Conservation (phyloP, 352 stramenopile genomes). For the Ophiocytium majus region DNA sequence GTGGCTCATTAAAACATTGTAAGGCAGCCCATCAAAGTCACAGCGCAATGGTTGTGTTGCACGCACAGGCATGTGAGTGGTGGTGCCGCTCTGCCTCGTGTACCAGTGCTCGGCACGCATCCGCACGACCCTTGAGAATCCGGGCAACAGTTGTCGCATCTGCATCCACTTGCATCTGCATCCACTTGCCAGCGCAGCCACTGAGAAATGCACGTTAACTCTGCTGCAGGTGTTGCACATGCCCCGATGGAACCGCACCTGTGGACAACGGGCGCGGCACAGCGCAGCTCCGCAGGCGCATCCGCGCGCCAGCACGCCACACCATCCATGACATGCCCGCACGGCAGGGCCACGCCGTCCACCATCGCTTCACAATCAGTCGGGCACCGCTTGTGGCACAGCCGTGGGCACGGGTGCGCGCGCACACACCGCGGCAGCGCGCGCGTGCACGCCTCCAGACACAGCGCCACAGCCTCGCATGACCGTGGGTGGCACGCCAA, state of each 20-base stretch:
- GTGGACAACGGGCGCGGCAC: background rate
- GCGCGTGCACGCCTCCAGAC: background rate
- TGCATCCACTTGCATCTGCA: background rate
- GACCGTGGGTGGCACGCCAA: slow-evolving; percentile 67
- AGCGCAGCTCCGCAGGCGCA: background rate
- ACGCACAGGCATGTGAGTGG: no score
- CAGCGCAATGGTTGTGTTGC: no score
- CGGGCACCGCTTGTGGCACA: background rate
- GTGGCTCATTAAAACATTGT: background rate
- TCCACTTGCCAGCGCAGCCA: background rate
- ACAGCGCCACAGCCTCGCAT: slow-evolving; percentile 52
- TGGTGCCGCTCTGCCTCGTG: no score
- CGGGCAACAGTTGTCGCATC: background rate
- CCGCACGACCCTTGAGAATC: background rate
- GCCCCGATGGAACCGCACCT: background rate
- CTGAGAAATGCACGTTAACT: background rate
- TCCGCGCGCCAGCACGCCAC: slow-evolving; percentile 6
- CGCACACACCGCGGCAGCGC: background rate
- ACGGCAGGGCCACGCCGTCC: background rate
- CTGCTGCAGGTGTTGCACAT: no score
- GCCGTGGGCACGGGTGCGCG: background rate
- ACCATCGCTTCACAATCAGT: background rate
- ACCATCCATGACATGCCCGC: background rate
- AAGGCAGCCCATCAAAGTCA: no score
- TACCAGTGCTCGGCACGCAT: background rate